These are phyloP conservation scores for Candida quercuum DNA, from an alignment of 805 yeast species.

Conservation along the genomic window DNA sequence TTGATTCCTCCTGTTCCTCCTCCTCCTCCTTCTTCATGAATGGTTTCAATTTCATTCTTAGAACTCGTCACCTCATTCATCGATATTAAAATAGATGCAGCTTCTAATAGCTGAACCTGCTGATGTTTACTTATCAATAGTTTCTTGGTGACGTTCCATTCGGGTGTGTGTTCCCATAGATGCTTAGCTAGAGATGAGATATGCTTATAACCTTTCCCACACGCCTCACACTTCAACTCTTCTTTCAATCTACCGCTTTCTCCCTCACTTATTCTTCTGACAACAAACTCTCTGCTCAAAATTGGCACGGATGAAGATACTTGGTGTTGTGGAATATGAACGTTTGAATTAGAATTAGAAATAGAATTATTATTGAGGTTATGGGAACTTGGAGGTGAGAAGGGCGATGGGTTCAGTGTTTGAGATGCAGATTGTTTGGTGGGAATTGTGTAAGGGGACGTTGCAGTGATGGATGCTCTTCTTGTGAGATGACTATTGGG, in stretches of 20 bases:
- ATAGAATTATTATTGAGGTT: too few relatives aligned
- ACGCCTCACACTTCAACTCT: constrained; percentile 81
- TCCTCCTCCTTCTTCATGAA: constrained; percentile 3
- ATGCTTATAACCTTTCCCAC: constrained; percentile 90
- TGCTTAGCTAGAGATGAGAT: constrained; percentile 84
- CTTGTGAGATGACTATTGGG: constrained; percentile 22
- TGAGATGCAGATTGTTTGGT: constrained; percentile 5
- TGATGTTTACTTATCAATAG: constrained; percentile 80
- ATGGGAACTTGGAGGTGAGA: constrained; percentile 16
- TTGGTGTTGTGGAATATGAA: constrained; percentile 14
- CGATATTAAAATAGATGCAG: constrained; percentile 71
- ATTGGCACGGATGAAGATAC: constrained; percentile 31
- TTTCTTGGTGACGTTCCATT: constrained; percentile 84
- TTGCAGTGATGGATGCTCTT: constrained; percentile 30
- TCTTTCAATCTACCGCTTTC: constrained; percentile 82
- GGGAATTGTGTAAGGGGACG: constrained; percentile 35
- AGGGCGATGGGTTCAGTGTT: constrained; percentile 7
- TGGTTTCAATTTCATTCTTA: background rate
- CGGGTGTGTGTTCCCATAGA: constrained; percentile 92
- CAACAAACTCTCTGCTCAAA: constrained; percentile 64
- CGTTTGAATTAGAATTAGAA: too few relatives aligned
- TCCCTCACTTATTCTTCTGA: constrained; percentile 78
- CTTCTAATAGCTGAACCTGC: constrained; percentile 78
- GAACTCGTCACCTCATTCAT: constrained; percentile 45
- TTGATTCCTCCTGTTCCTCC: too few relatives aligned